Evolutionary conservation across 805 yeast species (phyloP).

Genomic region (Clavispora asparagi): DNA sequence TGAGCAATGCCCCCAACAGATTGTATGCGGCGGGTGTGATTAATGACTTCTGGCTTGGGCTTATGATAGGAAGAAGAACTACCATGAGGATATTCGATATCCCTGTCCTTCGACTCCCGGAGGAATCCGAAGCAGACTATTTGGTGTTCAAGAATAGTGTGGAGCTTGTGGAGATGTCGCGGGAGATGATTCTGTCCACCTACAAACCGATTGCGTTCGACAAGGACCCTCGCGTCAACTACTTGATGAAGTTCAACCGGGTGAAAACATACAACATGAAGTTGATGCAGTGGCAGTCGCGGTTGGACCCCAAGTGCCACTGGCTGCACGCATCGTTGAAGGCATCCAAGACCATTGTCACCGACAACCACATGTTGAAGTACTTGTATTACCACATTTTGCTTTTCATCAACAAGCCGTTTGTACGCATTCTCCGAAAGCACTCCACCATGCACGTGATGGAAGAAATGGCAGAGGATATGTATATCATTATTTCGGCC

Average conservation of each 20-base stretch:
- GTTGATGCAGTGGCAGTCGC: constrained; percentile 13
- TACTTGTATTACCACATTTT: constrained; percentile 11
- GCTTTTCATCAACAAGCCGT: constrained; percentile 15
- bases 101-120: constrained; percentile 11
- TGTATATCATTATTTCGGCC: constrained; percentile 9
- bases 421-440: constrained; percentile 14
- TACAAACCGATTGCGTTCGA: constrained; percentile 13
- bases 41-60: constrained; percentile 11
- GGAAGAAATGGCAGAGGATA: constrained; percentile 15
- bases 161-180: constrained; percentile 12
- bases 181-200: constrained; percentile 13
- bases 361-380: constrained; percentile 14
- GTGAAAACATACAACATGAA: constrained; percentile 13
- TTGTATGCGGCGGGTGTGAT: constrained; percentile 11
- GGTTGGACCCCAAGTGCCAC: constrained; percentile 8
- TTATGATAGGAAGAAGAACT: constrained; percentile 12
- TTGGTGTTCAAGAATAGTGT: constrained; percentile 9
- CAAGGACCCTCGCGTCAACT: constrained; percentile 13
- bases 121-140: constrained; percentile 9
- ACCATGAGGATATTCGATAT: constrained; percentile 3
- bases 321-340: constrained; percentile 14
- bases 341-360: constrained; percentile 7
- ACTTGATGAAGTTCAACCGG: constrained; percentile 15
- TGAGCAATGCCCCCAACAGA: constrained; percentile 5
- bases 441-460: constrained; percentile 12